Conservation (phyloP, 768 basidiomycete genomes). For the Coprinopsis cinerea region DNA sequence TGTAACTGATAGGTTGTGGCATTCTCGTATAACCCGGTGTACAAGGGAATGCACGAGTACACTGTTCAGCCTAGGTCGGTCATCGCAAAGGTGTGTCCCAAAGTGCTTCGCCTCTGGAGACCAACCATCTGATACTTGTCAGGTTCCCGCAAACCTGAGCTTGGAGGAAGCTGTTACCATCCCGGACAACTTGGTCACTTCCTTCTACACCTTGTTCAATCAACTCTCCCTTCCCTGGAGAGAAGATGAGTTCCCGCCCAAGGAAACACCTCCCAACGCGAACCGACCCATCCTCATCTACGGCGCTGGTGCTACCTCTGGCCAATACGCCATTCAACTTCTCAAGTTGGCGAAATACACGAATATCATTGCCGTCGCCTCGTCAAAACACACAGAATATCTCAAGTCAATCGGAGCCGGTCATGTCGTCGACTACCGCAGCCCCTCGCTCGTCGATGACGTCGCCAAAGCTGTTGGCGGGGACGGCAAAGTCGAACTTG, state of each 20-base stretch:
- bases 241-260: slow-evolving; percentile 15
- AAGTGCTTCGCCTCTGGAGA: background rate
- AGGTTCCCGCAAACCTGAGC: slow-evolving; percentile 37
- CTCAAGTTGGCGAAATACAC: slow-evolving; percentile 37
- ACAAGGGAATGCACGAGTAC: slow-evolving; percentile 35
- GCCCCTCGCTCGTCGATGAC: slow-evolving; percentile 28
- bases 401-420: slow-evolving; percentile 36
- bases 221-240: slow-evolving; percentile 28
- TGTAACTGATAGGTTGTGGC: slow-evolving; percentile 19
- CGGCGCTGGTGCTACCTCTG: slow-evolving; percentile 37
- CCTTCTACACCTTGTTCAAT: slow-evolving; percentile 35
- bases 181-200: slow-evolving; percentile 38
- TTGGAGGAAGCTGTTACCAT: slow-evolving; percentile 32
- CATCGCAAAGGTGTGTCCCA: slow-evolving; percentile 31
- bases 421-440: slow-evolving; percentile 35
- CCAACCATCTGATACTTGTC: background rate
- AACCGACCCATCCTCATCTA: slow-evolving; percentile 36
- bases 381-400: slow-evolving; percentile 30
- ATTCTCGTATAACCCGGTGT: slow-evolving; percentile 20
- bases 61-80: slow-evolving; percentile 22
- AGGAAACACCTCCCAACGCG: slow-evolving; percentile 22
- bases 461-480: slow-evolving; percentile 28
- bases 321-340: slow-evolving; percentile 33
- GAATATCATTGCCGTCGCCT: slow-evolving; percentile 37
- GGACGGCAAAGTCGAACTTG: slow-evolving; percentile 27